Conservation (phyloP, 2,329 filamentous ascomycete genomes). For the Alternaria sp. region DNA sequence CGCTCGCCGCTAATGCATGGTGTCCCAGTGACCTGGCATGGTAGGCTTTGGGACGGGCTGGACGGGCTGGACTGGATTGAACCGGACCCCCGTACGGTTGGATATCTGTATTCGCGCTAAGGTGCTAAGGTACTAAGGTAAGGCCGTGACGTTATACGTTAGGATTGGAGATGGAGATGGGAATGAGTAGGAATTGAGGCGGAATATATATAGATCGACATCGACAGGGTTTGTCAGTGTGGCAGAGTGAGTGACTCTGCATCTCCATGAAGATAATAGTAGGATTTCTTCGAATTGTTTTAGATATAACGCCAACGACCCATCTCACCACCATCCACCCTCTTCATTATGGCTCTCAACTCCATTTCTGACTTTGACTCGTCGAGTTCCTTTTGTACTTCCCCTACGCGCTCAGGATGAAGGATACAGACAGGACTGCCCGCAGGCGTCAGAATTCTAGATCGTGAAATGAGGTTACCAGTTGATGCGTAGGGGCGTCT, state of each 20-base stretch:
- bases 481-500: neutral
- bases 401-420: neutral
- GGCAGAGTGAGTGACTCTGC: neutral
- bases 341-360: neutral
- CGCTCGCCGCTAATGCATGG: neutral
- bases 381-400: neutral
- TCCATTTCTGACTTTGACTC: neutral
- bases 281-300: neutral
- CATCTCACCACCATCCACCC: neutral
- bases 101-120: neutral
- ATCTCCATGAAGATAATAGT: neutral
- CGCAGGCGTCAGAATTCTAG: neutral
- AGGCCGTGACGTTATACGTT: neutral
- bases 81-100: neutral
- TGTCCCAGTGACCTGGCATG: neutral
- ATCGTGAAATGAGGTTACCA: slow-evolving; percentile 2
- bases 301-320: neutral
- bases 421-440: neutral
- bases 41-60: neutral
- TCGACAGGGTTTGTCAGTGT: neutral
- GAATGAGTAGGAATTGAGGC: neutral
- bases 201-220: too few relatives aligned
- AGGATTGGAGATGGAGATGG: neutral
- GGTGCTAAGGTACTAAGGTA: neutral
- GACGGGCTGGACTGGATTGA: neutral